A percentile compares a stretch with the other conserved stretches of the same genome.
These are phyloP conservation scores for Xylariaceae sp. DNA, from an alignment of 2,329 filamentous ascomycete species.

Conservation along the genomic window DNA sequence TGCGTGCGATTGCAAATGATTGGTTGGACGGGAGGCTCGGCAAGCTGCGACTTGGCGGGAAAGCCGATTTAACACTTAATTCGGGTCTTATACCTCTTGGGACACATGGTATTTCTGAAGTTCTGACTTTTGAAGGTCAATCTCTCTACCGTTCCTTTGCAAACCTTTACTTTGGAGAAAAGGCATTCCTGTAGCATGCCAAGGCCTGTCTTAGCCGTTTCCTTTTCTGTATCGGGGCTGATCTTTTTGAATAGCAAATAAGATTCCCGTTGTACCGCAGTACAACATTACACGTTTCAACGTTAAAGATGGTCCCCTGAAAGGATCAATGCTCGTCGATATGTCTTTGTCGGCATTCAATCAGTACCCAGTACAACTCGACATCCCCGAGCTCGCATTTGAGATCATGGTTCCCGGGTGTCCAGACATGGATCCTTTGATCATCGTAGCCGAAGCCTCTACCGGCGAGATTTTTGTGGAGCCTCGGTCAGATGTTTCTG, in stretches of 20 bases:
- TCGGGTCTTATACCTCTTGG: conserved; percentile 78
- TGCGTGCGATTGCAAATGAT: conserved; percentile 78
- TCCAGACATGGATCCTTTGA: conserved; percentile 63
- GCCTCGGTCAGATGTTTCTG: conserved; percentile 62
- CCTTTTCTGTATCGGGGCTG: conserved; percentile 29
- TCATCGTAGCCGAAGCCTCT: conserved; percentile 71
- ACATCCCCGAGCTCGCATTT: conserved; percentile 76
- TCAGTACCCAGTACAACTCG: conserved; percentile 70
- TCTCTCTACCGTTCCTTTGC: conserved; percentile 62
- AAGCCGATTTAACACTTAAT: conserved; percentile 67
- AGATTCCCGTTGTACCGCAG: conserved; percentile 72
- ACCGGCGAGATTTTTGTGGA: conserved; percentile 64
- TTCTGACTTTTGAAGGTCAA: conserved; percentile 79
- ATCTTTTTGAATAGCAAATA: conserved; percentile 49
- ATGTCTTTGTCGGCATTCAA: conserved; percentile 70
- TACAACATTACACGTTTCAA: conserved; percentile 80
- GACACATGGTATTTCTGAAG: conserved; percentile 69
- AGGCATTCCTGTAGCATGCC: conserved; percentile 38
- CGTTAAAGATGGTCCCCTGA: conserved; percentile 62
- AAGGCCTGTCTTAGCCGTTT: conserved; percentile 17
- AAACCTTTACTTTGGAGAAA: conserved; percentile 58
- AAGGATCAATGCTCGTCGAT: conserved; percentile 73
- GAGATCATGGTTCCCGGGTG: conserved; percentile 84
- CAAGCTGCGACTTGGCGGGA: conserved; percentile 66
- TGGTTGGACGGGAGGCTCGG: conserved; percentile 78